phyloP scores from a whole-genome alignment of 2,329 filamentous ascomycete species.

The Ascocoryne sarcoides region DNA sequence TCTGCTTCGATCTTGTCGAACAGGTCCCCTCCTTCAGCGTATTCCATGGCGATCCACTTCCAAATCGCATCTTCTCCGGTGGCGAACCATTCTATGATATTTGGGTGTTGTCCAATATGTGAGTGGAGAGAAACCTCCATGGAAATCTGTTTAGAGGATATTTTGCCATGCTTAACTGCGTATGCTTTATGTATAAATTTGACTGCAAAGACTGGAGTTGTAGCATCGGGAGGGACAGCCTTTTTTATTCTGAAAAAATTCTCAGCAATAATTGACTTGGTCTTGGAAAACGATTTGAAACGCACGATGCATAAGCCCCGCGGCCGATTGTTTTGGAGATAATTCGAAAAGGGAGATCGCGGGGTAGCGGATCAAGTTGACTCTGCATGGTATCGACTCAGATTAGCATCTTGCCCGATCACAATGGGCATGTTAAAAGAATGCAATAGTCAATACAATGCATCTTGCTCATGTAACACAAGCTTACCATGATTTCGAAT shows the following conservation, averaged over 20 bases:
- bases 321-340: conserved; percentile 94
- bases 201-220: conserved; percentile 80
- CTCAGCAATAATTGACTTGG: conserved; percentile 8
- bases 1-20: conserved; percentile 99
- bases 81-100: conserved; percentile 89
- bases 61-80: conserved; percentile 78
- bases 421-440: neutral
- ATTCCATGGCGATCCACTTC: conserved; percentile 98
- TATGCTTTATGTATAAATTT: conserved; percentile 99
- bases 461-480: neutral
- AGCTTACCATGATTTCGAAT: conserved; percentile 21
- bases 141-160: conserved; percentile 80
- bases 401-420: conserved; percentile 22
- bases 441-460: no score
- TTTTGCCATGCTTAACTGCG: conserved; percentile 77
- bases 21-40: conserved; percentile 86
- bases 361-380: conserved; percentile 79
- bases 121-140: conserved; percentile 89
- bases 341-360: conserved; percentile 82
- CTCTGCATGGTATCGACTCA: conserved; percentile 51
- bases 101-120: conserved; percentile 79
- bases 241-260: conserved; percentile 55
- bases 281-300: conserved; percentile 5
- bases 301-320: conserved; percentile 93
- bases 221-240: conserved; percentile 63